Base-by-base conservation (phyloP, 805 yeast genomes). In the Zygosaccharomyces siamensis region DNA sequence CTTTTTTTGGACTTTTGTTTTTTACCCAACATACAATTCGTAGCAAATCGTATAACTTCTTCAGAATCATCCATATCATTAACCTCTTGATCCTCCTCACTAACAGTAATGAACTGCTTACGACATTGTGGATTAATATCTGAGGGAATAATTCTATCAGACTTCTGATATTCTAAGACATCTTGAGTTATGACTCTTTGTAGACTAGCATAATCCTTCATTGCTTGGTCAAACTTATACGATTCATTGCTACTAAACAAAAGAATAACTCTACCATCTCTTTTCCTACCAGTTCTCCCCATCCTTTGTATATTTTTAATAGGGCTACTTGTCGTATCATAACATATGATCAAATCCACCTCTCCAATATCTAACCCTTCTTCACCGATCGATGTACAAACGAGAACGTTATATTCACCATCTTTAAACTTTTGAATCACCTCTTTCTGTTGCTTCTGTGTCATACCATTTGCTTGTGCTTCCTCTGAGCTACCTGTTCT, bases 311-410 rank as follows among this genome's bases (percentile, higher is more conserved):
- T 78, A 57, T 86, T 89, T 50, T 95, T 87, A 49, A 93, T 92
- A 0, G 98, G 97, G 39, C 96, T 88, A 26, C 89, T 76, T 0
- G 97, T 89, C 0, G 96, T 87, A 61, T 93, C 99, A 67, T 81
- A 93, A 62, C 97, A 90, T 6, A 93, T 76, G 56, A 93, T 92
- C 58, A 93, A 64, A 66, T 93, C 99, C 46, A 93, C 99, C 64
- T 95, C 97, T 28, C 99, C 99, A 56, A 93, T 95, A 72, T 93
- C 99, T 55, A 93, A 75, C 39, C 99, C 99, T 72, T 93, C 99
- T 65, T 93, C 99, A 41, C 98, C 99, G 62, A 93, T 92, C 0
- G 97, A 89, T 0, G 99, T 93, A 4, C 98, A 97, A 5, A 93
- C 96, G 18, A 93, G 70, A 7, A 88, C 81, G 61, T 93, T 95